Evolutionary conservation across 2,329 filamentous ascomycete species (phyloP).

Genomic region (Sporothrix brasiliensis): DNA sequence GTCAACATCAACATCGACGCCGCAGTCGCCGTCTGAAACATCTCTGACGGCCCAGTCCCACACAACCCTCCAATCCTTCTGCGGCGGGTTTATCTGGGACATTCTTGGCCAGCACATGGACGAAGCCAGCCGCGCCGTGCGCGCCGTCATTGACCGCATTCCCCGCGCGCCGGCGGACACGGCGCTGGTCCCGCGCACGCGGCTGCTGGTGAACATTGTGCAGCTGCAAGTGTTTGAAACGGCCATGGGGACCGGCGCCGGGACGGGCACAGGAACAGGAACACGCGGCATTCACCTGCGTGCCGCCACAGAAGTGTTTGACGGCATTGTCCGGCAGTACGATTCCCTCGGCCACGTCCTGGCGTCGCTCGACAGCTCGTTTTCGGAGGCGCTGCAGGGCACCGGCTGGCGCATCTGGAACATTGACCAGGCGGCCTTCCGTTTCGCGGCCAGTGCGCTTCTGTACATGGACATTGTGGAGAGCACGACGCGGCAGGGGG

Average conservation of each 20-base stretch:
- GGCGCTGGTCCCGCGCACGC: not conserved
- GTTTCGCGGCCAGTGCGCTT: not conserved
- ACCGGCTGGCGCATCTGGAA: not conserved
- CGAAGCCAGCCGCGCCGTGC: not conserved
- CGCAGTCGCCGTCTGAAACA: not conserved
- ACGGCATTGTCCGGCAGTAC: not conserved
- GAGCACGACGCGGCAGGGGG: not conserved
- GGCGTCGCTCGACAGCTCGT: not conserved
- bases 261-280: not conserved
- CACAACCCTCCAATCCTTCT: not conserved
- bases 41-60: not conserved
- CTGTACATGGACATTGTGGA: slow-evolving; percentile 1
- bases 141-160: not conserved
- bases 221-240: not conserved
- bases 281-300: not conserved
- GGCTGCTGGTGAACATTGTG: not conserved
- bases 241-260: not conserved
- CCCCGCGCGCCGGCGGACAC: too few relatives aligned
- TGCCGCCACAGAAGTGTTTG: not conserved
- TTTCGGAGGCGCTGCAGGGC: not conserved
- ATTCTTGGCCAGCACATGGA: not conserved
- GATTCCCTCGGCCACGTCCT: not conserved
- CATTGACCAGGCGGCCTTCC: not conserved
- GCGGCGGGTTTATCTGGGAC: not conserved
- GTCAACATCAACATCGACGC: not conserved